Conservation (phyloP, 306 rosid genomes). For the Prunus davidiana region DNA sequence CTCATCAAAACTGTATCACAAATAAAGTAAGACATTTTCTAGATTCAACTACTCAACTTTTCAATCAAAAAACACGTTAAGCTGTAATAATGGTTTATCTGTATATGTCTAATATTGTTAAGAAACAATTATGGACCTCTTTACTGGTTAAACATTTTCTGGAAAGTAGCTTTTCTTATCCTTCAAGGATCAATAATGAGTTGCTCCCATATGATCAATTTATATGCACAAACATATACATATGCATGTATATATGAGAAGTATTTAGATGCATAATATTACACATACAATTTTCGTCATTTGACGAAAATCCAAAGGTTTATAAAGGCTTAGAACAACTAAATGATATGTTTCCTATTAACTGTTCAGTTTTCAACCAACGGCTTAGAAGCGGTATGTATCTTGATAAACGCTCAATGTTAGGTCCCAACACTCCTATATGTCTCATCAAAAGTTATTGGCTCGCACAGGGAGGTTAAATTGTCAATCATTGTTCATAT, state of each 20-base stretch:
- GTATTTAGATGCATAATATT: too few relatives aligned
- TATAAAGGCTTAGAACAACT: background rate
- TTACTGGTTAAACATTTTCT: background rate
- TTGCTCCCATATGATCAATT: background rate
- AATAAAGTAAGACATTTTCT: background rate
- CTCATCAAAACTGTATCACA: conserved; percentile 71
- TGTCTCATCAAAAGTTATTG: too few relatives aligned
- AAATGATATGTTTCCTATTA: too few relatives aligned
- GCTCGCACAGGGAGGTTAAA: background rate
- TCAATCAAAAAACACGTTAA: background rate
- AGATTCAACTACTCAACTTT: background rate
- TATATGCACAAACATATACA: background rate
- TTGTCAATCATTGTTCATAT: background rate
- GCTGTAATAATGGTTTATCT: background rate
- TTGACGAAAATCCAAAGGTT: background rate
- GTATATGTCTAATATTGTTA: background rate
- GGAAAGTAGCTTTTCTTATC: background rate
- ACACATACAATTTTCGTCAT: too few relatives aligned
- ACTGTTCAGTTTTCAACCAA: too few relatives aligned
- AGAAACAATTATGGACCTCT: background rate
- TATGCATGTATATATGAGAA: too few relatives aligned
- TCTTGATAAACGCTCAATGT: too few relatives aligned
- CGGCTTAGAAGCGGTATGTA: too few relatives aligned
- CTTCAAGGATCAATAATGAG: background rate
- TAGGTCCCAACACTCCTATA: too few relatives aligned